Evolutionary conservation across 305 asterid species (phyloP), one percentile per base, ranked within the genome.

Genomic region (Stenogyne calaminthoides): DNA sequence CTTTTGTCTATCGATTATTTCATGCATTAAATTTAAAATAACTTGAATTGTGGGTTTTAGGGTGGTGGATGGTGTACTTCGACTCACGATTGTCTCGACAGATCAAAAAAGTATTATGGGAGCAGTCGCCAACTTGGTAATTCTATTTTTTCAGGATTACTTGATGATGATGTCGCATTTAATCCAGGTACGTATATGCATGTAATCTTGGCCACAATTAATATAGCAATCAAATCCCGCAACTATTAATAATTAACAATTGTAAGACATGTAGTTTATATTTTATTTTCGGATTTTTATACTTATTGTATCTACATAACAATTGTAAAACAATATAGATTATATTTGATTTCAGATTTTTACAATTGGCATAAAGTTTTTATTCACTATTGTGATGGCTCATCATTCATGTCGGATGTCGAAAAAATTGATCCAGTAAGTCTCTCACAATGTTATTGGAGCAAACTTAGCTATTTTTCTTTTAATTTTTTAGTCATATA

Each of bases 341-440:
- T 55, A 0, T 14, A 3, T 29, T 20, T 7, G 68, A 66, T 66
- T 65, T 51, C 83, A 91, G 97, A 87, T 8, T 91, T 87, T 57
- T 87, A 88, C 64, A 84, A 89, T 8, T 91, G 97, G 96, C 86
- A 91, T 64, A 82, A 80, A 70, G 84, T 89, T n/a, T 81, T 66
- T 74, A 74, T 91, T 68, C 47, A 79, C 54, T 91, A 91, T 44
- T 89, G 96, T 29, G 97, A 91, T 60, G 92, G 96, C 52, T 64
- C 89, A 20, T 89, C 96, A 34, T 91, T 82, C 72, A 77, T 88
- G 9, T 91, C 92, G 18, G 89, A 91, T 70, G 76, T 82, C 16
- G 87, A 81, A 72, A 77, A 73, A 36, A 79, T 81, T 29, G 76
- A 88, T 73, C 86, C 58, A 0, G 77, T 73, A 73, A 39, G 77